Evolutionary conservation across 164 flowering plant genomes (phyloP).

Genomic region (Magnolia changhungtana): DNA sequence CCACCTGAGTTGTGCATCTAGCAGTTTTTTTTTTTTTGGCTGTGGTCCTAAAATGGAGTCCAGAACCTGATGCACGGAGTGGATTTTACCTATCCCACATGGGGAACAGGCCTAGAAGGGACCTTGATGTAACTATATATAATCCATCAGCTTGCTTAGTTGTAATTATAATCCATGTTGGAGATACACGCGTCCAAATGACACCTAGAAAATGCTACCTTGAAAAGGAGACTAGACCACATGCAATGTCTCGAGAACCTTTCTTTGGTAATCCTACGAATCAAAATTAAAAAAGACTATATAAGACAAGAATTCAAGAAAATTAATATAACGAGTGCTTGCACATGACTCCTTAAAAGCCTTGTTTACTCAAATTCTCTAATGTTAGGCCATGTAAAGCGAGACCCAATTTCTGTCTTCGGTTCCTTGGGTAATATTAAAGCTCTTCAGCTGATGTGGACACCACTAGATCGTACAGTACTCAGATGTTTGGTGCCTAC

Average conservation of each 20-base stretch:
- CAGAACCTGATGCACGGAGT: too few species aligned
- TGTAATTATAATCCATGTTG: too few species aligned
- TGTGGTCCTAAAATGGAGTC: too few species aligned
- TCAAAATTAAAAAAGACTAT: not conserved
- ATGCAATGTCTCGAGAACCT: constrained; percentile 17
- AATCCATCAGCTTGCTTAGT: too few species aligned
- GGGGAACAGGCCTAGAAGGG: too few species aligned
- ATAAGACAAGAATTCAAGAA: not conserved
- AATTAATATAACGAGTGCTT: not conserved
- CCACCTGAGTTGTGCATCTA: too few species aligned
- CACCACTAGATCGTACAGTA: not conserved
- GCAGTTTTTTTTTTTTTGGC: too few species aligned
- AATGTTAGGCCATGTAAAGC: constrained; percentile 11
- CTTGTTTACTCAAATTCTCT: not conserved
- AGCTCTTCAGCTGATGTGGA: not conserved
- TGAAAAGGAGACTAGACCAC: constrained; percentile 5
- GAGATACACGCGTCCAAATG: too few species aligned
- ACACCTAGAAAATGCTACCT: not conserved
- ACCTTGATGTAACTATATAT: too few species aligned
- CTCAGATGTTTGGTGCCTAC: not conserved
- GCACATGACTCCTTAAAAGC: not conserved
- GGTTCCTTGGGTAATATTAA: not conserved
- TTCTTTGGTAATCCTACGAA: constrained; percentile 14
- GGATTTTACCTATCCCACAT: too few species aligned
- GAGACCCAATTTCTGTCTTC: not conserved